phyloP scores from a whole-genome alignment of 2,329 filamentous ascomycete genomes.

The Aspergillus sp. region DNA sequence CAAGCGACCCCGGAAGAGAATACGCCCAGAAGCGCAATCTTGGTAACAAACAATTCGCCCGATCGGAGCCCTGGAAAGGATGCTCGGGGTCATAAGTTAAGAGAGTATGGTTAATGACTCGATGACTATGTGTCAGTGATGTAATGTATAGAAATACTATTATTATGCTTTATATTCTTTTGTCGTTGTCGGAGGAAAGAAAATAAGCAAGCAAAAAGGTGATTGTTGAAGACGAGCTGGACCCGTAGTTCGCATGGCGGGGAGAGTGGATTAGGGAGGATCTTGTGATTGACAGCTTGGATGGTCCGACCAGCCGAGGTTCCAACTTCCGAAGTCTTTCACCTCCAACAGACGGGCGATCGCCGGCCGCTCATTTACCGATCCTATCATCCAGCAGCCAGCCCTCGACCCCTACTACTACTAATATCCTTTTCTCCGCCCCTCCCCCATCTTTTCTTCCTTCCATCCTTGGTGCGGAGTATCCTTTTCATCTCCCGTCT shows the following conservation, averaged over 20 bases:
- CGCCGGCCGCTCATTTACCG: conserved; percentile 19
- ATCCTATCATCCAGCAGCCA: conserved; percentile 13
- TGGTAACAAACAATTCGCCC: neutral
- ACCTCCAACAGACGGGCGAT: conserved; percentile 6
- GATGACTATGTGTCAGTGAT: neutral
- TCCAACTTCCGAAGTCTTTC: neutral
- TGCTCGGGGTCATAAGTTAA: neutral
- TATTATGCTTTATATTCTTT: too few species aligned
- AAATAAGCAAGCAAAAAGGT: neutral
- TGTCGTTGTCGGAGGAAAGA: too few species aligned
- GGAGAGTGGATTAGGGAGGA: neutral
- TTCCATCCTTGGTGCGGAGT: conserved; percentile 13
- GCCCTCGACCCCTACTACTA: neutral
- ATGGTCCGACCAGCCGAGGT: conserved; percentile 17
- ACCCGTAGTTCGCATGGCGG: neutral
- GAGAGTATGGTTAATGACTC: neutral
- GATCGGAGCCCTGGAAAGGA: neutral
- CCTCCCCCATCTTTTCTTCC: conserved; percentile 16
- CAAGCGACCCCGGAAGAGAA: neutral
- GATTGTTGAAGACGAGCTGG: neutral
- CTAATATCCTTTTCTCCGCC: conserved; percentile 10
- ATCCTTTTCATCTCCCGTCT: conserved; percentile 2
- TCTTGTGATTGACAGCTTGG: neutral
- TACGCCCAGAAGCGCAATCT: conserved; percentile 6
- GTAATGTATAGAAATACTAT: neutral